A percentile compares a stretch with the other conserved stretches of the same genome.
These are phyloP conservation scores for Nicotiana sylvestris DNA, from an alignment of 257 asterid genomes.

Conservation along the genomic window DNA sequence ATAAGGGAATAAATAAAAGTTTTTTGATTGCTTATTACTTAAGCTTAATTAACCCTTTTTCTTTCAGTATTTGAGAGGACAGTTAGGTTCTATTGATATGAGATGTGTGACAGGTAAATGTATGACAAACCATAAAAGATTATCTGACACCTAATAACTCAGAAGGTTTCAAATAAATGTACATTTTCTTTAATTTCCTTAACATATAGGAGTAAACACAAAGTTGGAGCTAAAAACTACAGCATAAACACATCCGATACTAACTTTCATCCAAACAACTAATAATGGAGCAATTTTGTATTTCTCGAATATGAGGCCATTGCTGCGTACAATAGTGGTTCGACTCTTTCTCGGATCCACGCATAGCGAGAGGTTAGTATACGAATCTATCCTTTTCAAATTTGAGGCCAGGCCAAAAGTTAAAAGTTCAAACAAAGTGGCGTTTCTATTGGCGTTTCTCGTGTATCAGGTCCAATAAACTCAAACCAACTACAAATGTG, in stretches of 20 bases:
- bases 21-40: no score
- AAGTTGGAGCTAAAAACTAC: background rate
- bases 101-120: background rate
- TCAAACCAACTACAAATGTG: background rate
- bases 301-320: background rate
- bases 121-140: background rate
- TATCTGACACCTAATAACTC: no score
- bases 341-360: no score
- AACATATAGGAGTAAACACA: background rate
- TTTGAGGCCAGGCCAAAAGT: background rate
- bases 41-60: background rate
- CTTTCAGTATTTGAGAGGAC: no score
- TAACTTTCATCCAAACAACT: no score
- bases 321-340: no score
- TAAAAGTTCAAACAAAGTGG: background rate
- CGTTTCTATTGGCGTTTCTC: background rate
- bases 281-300: no score
- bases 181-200: no score
- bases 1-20: background rate
- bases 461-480: background rate
- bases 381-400: no score
- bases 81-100: no score
- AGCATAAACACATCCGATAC: background rate
- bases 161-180: no score
- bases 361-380: no score